Evolutionary conservation across 306 rosid genomes (phyloP).

Genomic region (Heteromeles arbutifolia): DNA sequence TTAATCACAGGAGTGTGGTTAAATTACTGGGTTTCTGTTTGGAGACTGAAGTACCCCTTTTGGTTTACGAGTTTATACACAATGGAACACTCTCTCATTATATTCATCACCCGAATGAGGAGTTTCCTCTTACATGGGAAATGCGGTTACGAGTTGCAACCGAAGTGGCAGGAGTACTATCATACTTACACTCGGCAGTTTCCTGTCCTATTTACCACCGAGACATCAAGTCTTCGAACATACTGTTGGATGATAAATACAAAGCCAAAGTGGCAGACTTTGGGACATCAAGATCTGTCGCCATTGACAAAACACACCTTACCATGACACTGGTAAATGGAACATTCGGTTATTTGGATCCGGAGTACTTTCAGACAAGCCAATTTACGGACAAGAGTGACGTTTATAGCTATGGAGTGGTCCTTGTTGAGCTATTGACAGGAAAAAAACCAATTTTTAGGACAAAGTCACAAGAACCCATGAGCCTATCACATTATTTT

Average conservation of each 20-base stretch:
- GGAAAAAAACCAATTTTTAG: neutral
- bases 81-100: conserved; percentile 8
- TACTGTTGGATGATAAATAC: conserved; percentile 15
- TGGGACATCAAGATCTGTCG: conserved; percentile 16
- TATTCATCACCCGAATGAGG: neutral
- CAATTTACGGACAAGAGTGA: conserved; percentile 15
- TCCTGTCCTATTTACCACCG: conserved; percentile 10
- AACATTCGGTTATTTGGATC: conserved; percentile 20
- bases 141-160: conserved; percentile 4
- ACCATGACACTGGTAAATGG: conserved; percentile 7
- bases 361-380: neutral
- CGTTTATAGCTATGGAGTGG: conserved; percentile 11
- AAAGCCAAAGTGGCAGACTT: conserved; percentile 18
- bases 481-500: neutral
- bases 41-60: conserved; percentile 18
- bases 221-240: conserved; percentile 17
- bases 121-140: conserved; percentile 16
- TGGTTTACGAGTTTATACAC: conserved; percentile 18
- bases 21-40: neutral
- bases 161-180: conserved; percentile 12
- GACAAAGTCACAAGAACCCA: neutral
- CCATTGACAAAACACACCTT: conserved; percentile 17
- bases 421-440: neutral
- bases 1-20: conserved; percentile 5
- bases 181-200: conserved; percentile 10